phyloP scores from a whole-genome alignment of 345 rosid species.

The Angophora floribunda region DNA sequence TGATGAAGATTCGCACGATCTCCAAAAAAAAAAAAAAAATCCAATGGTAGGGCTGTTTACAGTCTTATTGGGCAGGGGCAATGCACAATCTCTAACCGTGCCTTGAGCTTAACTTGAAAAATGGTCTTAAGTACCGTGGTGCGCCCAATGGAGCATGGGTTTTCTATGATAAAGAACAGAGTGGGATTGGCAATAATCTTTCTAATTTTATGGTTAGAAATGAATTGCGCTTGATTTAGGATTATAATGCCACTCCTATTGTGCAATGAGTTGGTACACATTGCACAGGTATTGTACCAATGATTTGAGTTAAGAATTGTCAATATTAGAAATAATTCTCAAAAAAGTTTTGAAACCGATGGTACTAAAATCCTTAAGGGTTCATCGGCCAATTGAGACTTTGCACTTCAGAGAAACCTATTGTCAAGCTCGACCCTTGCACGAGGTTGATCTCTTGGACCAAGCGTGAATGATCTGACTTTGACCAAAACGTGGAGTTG shows the following conservation, averaged over 20 bases:
- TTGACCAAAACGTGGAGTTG: neutral
- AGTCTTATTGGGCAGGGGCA: neutral
- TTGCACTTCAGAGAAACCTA: neutral
- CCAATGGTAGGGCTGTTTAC: neutral
- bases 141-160: neutral
- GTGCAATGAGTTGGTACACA: neutral
- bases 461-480: neutral
- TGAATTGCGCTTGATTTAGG: neutral
- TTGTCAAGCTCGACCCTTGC: neutral
- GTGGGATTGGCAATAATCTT: neutral
- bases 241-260: neutral
- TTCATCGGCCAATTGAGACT: neutral
- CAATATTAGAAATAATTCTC: neutral
- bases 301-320: neutral
- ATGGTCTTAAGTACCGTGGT: neutral
- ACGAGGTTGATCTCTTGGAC: neutral
- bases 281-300: neutral
- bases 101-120: neutral
- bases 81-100: neutral
- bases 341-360: neutral
- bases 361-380: neutral
- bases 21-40: neutral
- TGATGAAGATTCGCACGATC: neutral
- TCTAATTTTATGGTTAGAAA: neutral
- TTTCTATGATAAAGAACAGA: neutral